These are phyloP conservation scores for Colletotrichum sp. DNA, from an alignment of 2,329 filamentous ascomycete species.

Conservation along the genomic window DNA sequence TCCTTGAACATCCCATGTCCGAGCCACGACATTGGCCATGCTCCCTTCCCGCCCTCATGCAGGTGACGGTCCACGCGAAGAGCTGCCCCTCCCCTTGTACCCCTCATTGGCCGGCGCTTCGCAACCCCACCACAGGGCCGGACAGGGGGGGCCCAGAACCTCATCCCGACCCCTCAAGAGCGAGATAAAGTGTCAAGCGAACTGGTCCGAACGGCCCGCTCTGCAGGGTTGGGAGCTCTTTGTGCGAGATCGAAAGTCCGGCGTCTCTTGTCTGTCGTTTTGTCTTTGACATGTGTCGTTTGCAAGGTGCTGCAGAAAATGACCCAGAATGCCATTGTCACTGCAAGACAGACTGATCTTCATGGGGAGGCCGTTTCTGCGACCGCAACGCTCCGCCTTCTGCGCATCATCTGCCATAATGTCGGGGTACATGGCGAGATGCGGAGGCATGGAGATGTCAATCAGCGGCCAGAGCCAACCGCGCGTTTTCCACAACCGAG, in stretches of 20 bases:
- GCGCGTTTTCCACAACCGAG: background rate
- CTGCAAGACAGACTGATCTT: conserved; percentile 5
- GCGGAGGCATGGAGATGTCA: background rate
- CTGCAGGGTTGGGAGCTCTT: conserved; percentile 4
- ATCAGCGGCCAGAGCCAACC: background rate
- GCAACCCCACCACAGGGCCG: conserved; percentile 1
- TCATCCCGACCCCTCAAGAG: background rate
- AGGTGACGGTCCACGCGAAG: conserved; percentile 11
- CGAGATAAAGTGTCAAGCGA: background rate
- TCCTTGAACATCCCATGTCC: background rate
- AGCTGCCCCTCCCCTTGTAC: background rate
- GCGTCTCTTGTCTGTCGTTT: background rate
- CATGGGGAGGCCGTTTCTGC: conserved; percentile 5
- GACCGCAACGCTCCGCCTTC: background rate
- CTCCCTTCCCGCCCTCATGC: background rate
- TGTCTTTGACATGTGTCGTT: background rate
- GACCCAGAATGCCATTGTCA: background rate
- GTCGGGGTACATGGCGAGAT: background rate
- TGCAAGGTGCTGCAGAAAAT: background rate
- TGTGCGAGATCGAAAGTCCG: background rate
- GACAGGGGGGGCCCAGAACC: background rate
- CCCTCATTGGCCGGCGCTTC: conserved; percentile 19
- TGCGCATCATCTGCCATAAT: background rate
- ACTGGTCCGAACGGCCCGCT: conserved; percentile 16
- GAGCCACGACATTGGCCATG: conserved; percentile 6